A percentile compares a stretch with the other conserved stretches of the same genome.
Conservation (phyloP, 2,329 filamentous ascomycete species). For the Alternaria metachromatica region DNA sequence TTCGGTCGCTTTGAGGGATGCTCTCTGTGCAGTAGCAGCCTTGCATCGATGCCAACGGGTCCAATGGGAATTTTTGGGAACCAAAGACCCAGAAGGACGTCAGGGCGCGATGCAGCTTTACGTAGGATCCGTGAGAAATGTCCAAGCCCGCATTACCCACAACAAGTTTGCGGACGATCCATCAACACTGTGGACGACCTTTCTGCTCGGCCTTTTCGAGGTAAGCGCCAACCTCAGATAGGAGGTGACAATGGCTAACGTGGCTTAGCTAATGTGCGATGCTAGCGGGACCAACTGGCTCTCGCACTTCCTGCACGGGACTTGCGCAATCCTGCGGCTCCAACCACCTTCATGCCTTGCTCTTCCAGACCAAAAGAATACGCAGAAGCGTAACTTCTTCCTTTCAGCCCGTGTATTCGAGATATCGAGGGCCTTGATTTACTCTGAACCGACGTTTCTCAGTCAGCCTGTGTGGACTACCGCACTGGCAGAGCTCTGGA, state of each 20-base stretch:
- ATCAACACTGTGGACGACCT: conserved; percentile 34
- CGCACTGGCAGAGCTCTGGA: conserved; percentile 28
- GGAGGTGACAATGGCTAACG: not conserved
- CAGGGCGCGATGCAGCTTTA: conserved; percentile 24
- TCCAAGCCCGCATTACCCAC: conserved; percentile 19
- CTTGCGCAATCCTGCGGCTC: conserved; percentile 32
- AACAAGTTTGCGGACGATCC: conserved; percentile 17
- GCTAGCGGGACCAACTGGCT: conserved; percentile 35
- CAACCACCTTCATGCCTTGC: conserved; percentile 21
- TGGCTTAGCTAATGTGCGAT: conserved; percentile 35
- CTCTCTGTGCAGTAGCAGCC: conserved; percentile 26
- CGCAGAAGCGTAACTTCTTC: conserved; percentile 30
- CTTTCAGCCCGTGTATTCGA: conserved; percentile 37
- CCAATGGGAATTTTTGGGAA: not conserved
- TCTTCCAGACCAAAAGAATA: not conserved
- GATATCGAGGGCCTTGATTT: conserved; percentile 35
- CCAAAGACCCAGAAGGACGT: not conserved
- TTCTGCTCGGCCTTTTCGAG: conserved; percentile 35
- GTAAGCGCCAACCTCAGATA: conserved; percentile 5
- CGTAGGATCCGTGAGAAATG: conserved; percentile 18
- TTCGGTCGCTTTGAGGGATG: conserved; percentile 25
- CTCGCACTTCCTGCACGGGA: conserved; percentile 36
- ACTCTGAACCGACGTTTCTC: conserved; percentile 31
- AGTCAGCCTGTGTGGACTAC: conserved; percentile 23
- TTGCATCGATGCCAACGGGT: conserved; percentile 13